Percentiles rank a stretch among this genome's conserved stretches.
These are phyloP conservation scores for Sporothrix sp. DNA, from an alignment of 2,329 filamentous ascomycete species.

Conservation along the genomic window DNA sequence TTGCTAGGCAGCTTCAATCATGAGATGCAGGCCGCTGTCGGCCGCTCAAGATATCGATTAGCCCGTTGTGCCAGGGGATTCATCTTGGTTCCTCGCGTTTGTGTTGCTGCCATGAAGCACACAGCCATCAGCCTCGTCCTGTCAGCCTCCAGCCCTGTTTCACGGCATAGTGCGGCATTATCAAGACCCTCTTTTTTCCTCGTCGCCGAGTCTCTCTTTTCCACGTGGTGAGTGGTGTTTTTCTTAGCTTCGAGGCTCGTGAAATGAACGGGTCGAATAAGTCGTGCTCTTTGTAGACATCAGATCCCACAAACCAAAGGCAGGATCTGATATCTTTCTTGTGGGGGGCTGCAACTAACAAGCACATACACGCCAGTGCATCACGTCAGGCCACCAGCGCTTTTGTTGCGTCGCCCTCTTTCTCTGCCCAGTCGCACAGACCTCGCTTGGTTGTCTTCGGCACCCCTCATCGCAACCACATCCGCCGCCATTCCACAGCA, in stretches of 20 bases:
- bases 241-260: neutral
- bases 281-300: no score
- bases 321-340: neutral
- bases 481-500: neutral
- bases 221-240: slow-evolving; percentile 11
- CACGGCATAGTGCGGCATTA: slow-evolving; percentile 11
- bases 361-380: neutral
- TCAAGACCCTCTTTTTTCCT: slow-evolving; percentile 10
- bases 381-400: neutral
- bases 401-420: neutral
- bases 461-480: neutral
- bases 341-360: neutral
- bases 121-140: neutral
- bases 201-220: neutral
- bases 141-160: slow-evolving; percentile 1
- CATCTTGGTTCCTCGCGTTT: neutral
- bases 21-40: neutral
- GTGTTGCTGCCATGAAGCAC: neutral
- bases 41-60: no score
- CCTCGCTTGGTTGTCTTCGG: neutral
- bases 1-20: neutral
- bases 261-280: no score
- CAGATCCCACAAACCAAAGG: no score
- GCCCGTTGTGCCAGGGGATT: no score
- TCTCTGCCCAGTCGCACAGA: no score